phyloP scores from a whole-genome alignment of 306 rosid genomes.

The Benincasa hispida region DNA sequence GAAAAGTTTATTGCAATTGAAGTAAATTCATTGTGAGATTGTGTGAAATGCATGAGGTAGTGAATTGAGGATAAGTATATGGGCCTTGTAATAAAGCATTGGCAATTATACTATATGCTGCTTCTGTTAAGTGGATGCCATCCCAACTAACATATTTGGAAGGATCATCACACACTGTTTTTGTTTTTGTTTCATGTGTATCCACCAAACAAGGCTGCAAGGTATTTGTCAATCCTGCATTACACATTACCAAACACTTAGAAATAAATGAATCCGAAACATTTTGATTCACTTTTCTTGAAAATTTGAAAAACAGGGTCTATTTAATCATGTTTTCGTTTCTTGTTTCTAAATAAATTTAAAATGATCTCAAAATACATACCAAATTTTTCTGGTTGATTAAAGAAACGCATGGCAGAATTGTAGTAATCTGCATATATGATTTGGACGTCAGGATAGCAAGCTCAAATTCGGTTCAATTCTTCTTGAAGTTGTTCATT shows the following conservation, averaged over 20 bases:
- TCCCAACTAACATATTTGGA: constrained; percentile 35
- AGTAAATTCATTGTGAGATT: background rate
- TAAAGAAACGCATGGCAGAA: constrained; percentile 19
- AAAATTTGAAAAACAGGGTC: no score
- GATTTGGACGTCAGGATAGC: constrained; percentile 19
- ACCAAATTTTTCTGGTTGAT: constrained; percentile 30
- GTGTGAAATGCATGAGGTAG: background rate
- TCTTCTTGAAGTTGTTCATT: constrained; percentile 23
- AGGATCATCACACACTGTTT: constrained; percentile 28
- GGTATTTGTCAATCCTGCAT: constrained; percentile 18
- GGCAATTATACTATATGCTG: constrained; percentile 12
- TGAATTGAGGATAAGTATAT: constrained; percentile 11
- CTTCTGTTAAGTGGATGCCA: constrained; percentile 18
- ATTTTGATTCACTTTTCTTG: no score
- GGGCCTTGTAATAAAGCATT: constrained; percentile 14
- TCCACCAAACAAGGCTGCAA: constrained; percentile 21
- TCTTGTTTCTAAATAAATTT: no score
- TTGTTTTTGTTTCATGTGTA: constrained; percentile 13
- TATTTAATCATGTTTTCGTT: no score
- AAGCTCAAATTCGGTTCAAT: constrained; percentile 11
- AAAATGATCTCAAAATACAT: no score
- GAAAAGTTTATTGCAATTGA: background rate
- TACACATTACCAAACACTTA: background rate
- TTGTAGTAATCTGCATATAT: constrained; percentile 39
- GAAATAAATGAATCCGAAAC: background rate